A percentile compares a stretch with the other conserved stretches of the same genome.
These are phyloP conservation scores for Alternaria sp. DNA, from an alignment of 2,329 filamentous ascomycete genomes.

Conservation along the genomic window DNA sequence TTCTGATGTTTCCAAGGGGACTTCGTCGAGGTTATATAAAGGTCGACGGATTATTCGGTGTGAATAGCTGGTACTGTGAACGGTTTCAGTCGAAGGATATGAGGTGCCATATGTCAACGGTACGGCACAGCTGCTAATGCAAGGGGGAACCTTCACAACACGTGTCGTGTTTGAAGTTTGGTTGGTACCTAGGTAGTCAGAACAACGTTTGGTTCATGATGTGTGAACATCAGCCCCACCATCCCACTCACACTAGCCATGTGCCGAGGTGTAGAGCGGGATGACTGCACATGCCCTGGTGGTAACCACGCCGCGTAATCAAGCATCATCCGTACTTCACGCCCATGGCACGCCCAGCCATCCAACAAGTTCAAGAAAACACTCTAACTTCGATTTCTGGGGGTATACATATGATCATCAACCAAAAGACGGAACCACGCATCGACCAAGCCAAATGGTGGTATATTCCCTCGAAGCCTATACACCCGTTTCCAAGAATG, in stretches of 20 bases:
- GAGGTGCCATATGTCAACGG: neutral
- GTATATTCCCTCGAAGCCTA: neutral
- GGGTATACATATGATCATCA: slow-evolving; percentile 10
- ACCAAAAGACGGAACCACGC: neutral
- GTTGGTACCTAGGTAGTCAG: neutral
- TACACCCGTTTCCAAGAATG: neutral
- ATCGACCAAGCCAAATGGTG: neutral
- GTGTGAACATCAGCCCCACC: neutral
- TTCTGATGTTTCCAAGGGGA: neutral
- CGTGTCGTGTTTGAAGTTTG: neutral
- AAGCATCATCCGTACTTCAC: neutral
- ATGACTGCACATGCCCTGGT: neutral
- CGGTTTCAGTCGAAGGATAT: neutral
- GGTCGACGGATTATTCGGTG: neutral
- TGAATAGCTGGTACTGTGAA: neutral
- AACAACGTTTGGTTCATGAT: neutral
- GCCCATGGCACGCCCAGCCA: neutral
- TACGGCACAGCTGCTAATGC: neutral
- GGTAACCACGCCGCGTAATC: neutral
- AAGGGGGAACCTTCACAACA: neutral
- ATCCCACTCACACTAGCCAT: neutral
- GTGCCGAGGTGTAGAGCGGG: neutral
- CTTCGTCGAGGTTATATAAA: neutral
- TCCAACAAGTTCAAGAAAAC: neutral
- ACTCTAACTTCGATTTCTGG: neutral